phyloP scores from a whole-genome alignment of 768 basidiomycete genomes.

The Lentinus tigrinus region DNA sequence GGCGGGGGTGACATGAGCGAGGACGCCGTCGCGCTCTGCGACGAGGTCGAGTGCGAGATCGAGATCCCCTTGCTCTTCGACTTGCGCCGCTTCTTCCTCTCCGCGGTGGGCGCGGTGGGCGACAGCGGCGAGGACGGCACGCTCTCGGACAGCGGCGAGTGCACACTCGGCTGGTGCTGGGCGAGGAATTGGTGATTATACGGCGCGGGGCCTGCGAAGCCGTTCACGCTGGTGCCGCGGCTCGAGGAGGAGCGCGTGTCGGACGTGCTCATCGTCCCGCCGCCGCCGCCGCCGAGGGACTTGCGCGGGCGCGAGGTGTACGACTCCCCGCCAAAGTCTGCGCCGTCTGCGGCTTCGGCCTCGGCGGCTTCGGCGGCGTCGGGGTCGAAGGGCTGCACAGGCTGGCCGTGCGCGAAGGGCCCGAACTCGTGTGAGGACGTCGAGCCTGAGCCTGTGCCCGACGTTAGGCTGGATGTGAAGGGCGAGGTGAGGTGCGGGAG shows the following conservation, averaged over 20 bases:
- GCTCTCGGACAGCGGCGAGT: constrained; percentile 3
- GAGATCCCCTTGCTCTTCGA: constrained; percentile 34
- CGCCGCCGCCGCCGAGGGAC: constrained; percentile 25
- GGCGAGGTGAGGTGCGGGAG: background rate
- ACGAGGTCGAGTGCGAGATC: constrained; percentile 47
- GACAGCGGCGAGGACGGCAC: background rate
- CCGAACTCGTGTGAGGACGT: constrained; percentile 30
- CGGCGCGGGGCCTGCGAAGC: constrained; percentile 19
- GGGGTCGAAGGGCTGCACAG: constrained; percentile 26
- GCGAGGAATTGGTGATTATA: constrained; percentile 28
- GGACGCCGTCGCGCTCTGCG: constrained; percentile 33
- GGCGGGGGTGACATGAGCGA: constrained; percentile 18
- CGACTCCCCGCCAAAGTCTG: constrained; percentile 58
- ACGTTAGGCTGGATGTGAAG: constrained; percentile 12
- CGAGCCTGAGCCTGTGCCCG: constrained; percentile 19
- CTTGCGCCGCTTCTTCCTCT: constrained; percentile 19
- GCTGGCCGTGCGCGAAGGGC: constrained; percentile 26
- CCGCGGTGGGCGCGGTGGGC: background rate
- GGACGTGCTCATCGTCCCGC: constrained; percentile 40
- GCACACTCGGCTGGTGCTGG: constrained; percentile 16
- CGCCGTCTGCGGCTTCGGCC: constrained; percentile 48
- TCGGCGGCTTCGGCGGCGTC: constrained; percentile 52
- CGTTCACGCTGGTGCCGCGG: constrained; percentile 26
- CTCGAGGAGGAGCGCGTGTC: constrained; percentile 62
- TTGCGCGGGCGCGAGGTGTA: constrained; percentile 41